Base-by-base conservation (phyloP, 179 eudicot genomes). In the Nepenthes alata region DNA sequence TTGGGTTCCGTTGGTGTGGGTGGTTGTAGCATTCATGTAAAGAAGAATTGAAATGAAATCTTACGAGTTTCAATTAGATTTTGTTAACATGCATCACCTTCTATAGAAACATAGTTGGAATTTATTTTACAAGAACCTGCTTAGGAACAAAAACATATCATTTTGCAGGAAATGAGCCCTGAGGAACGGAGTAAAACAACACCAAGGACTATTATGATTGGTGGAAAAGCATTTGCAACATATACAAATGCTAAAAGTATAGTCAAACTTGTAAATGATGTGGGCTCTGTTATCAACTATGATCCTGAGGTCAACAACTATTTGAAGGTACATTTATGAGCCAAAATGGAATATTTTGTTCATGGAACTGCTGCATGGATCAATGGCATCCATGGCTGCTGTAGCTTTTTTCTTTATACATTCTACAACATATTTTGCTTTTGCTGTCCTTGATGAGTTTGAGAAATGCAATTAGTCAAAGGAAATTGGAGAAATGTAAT, bases 171-270 rank as follows among this genome's bases (percentile, higher is more conserved):
- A 71, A 93, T 93, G 98, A 89, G 80, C 75, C 84, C 91, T 25
- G 96, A 84, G 67, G 93, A 89, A 50, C 78, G 96, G 68, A 81
- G 79, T 69, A 80, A 70, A 44, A 77, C 89, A 12, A 93, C 95
- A 49, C 77, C 96, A 35, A 85, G 98, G 64, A 86, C 96, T 55
- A 74, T 89, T 69, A 93, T 93, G 98, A 80, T 93, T 54, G 98
- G 98, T 59, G 98, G 98, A 57, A 93, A 93, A 76, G 98, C 98
- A 55, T 93, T 93, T 79, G 98, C 98, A 6, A 93, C 98, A 47
- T 93, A 93, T 62, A 89, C 90, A 47, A 93, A 93, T 80, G 98
- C 98, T 58, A 93, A 84, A 78, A 83, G 95, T 74, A 93, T 93
- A 67, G 98, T 93, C 60, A 93, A 89, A 71, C 81, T 93, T 67